Evolutionary conservation across 75 land plant genomes (phyloP), one percentile per base, ranked within the genome.

Genomic region (Pinus taeda): DNA sequence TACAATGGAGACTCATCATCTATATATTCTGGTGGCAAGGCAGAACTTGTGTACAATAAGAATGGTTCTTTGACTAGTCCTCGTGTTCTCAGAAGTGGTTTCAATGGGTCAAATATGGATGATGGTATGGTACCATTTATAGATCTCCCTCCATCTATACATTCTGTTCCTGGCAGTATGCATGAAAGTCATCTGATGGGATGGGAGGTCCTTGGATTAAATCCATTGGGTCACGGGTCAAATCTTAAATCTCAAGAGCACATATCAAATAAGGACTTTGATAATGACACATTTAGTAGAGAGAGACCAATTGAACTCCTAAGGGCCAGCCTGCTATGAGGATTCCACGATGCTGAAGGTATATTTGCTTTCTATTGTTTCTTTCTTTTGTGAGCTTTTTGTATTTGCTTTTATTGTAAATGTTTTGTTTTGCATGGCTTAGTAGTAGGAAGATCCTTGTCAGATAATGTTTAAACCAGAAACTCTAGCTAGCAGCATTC

Each of bases 241-340:
- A 81, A 80, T 62, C 42, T 88, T 81, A 55, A 91, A 24, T 89
- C 85, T 17, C 93, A 91, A 58, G 93, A 93, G 81, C 86, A 83
- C 76, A 81, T 83, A 4, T 87, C 84, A 39, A 83, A 89, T 86
- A 88, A 88, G 71, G 93, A 88, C 77, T 90, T 89, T 79, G 88
- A 85, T 65, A 89, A 87, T 75, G 91, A 82, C 29, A 14, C 80
- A 26, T 89, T 78, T 78, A 57, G 84, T 29, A 63, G 74, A 59
- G 75, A 76, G 69, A 60, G 78, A 66, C 53, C 75, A 21, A 60
- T 59, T 33, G 67, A 77, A 56, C 55, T 71, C 33, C 9, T 80
- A 11, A 73, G 71, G 80, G 14, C 82, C 57, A 57, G 57, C 24
- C 72, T 83, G 71, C 45, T 63, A 39, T 82, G 83, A 82, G 26